Percentiles rank a stretch among this genome's conserved stretches.
phyloP scores from a whole-genome alignment of 129 eudicot genomes.

The Lonicera japonica region DNA sequence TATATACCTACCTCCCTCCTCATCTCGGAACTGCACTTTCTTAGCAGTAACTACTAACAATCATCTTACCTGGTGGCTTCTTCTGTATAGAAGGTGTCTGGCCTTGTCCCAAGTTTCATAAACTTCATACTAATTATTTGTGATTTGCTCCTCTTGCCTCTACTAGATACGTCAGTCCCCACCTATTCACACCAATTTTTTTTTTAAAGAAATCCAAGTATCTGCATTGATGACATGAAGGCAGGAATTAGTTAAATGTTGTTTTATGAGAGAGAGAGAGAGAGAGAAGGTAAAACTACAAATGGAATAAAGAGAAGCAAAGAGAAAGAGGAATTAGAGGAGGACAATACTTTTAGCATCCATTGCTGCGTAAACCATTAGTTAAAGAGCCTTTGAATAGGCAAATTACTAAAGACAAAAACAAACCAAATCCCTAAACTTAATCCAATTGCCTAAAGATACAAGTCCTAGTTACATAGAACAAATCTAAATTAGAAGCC shows the following conservation, averaged over 20 bases:
- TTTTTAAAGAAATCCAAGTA: not conserved
- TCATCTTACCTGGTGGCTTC: slow-evolving; percentile 64
- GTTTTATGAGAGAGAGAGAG: not conserved
- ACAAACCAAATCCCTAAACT: no score
- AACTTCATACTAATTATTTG: slow-evolving; percentile 52
- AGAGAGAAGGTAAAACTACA: not conserved
- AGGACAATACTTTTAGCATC: not conserved
- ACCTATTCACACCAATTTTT: not conserved
- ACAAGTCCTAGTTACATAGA: no score
- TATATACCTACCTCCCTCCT: no score
- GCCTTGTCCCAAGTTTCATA: slow-evolving; percentile 79
- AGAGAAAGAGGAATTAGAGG: no score
- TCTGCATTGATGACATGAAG: not conserved
- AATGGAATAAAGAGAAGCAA: not conserved
- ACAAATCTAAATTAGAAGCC: no score
- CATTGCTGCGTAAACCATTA: not conserved
- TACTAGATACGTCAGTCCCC: no score
- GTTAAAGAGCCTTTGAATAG: not conserved
- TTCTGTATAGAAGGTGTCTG: slow-evolving; percentile 73
- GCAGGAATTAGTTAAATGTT: not conserved
- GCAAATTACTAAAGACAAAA: no score
- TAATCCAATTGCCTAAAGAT: no score
- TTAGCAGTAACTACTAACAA: not conserved
- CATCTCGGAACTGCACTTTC: not conserved
- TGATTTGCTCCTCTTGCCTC: not conserved